These are phyloP conservation scores for Rutstroemia sp. DNA, from an alignment of 2,329 filamentous ascomycete species.

Conservation along the genomic window DNA sequence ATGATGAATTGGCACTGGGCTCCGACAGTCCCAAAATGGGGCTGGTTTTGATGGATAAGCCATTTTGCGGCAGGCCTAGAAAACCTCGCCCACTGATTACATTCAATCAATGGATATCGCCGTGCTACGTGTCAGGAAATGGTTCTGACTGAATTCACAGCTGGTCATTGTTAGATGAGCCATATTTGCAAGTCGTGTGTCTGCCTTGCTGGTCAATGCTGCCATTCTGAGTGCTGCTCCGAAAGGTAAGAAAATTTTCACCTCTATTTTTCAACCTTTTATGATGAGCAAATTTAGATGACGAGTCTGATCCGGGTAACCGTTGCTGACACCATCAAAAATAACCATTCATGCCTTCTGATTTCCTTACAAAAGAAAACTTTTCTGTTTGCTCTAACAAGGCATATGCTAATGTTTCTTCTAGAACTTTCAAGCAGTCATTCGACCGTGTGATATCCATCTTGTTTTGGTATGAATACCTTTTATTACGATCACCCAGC, in stretches of 20 bases:
- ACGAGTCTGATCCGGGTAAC: slow-evolving; percentile 72
- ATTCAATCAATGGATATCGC: slow-evolving; percentile 16
- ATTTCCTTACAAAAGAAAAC: slow-evolving; percentile 9
- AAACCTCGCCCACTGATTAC: slow-evolving; percentile 96
- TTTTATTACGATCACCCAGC: slow-evolving; percentile 6
- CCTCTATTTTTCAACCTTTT: slow-evolving; percentile 16
- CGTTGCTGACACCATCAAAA: slow-evolving; percentile 61
- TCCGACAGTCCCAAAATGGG: slow-evolving; percentile 55
- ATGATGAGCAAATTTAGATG: slow-evolving; percentile 56
- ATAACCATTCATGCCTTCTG: slow-evolving; percentile 67
- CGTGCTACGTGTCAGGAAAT: not conserved
- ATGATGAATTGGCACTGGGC: slow-evolving; percentile 98
- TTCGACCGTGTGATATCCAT: not conserved
- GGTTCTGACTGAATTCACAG: slow-evolving; percentile 3
- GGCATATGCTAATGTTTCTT: slow-evolving; percentile 5
- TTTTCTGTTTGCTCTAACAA: slow-evolving; percentile 26
- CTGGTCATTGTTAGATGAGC: not conserved
- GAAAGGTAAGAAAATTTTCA: slow-evolving; percentile 14
- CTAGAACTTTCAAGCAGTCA: not conserved
- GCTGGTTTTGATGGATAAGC: slow-evolving; percentile 71
- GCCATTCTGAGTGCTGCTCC: not conserved
- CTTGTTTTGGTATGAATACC: slow-evolving; percentile 6
- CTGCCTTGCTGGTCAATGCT: not conserved
- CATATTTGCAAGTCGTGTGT: too few relatives aligned
- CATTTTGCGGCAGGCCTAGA: slow-evolving; percentile 96